Conservation (phyloP, 495 filamentous ascomycete genomes). For the Aeminium ludgeri region DNA sequence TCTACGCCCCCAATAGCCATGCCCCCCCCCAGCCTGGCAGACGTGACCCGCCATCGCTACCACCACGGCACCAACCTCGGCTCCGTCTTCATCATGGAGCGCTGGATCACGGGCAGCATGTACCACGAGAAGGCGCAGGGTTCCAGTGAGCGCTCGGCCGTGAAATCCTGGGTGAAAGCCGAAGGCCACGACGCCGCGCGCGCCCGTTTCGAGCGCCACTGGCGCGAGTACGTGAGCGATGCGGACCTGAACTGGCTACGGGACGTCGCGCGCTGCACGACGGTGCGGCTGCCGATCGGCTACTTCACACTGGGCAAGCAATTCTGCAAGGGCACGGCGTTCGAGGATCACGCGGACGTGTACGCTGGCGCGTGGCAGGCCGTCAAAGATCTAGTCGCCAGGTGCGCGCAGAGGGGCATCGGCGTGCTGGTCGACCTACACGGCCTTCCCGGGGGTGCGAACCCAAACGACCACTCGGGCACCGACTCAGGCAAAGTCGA, state of each 20-base stretch:
- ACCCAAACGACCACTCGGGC: slow-evolving; percentile 33
- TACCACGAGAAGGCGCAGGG: slow-evolving; percentile 23
- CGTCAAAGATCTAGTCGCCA: slow-evolving; percentile 26
- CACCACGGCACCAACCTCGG: slow-evolving; percentile 42
- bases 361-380: slow-evolving; percentile 34
- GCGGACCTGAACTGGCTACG: slow-evolving; percentile 32
- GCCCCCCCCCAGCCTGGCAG: slow-evolving; percentile 24
- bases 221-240: slow-evolving; percentile 30
- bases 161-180: slow-evolving; percentile 24
- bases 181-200: slow-evolving; percentile 31
- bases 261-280: slow-evolving; percentile 30
- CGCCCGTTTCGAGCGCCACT: slow-evolving; percentile 34
- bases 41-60: slow-evolving; percentile 37
- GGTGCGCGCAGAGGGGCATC: slow-evolving; percentile 29
- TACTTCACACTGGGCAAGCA: slow-evolving; percentile 35
- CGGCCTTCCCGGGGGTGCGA: slow-evolving; percentile 38
- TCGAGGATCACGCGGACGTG: slow-evolving; percentile 27
- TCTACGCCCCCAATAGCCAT: slow-evolving; percentile 15
- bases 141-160: slow-evolving; percentile 33
- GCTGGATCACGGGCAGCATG: slow-evolving; percentile 32
- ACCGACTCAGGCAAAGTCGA: slow-evolving; percentile 29
- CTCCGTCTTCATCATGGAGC: slow-evolving; percentile 38
- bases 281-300: slow-evolving; percentile 39
- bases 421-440: slow-evolving; percentile 39
- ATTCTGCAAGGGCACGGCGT: slow-evolving; percentile 33